These are phyloP conservation scores for Globisporangium middletonii DNA, from an alignment of 352 stramenopile genomes.

Conservation along the genomic window DNA sequence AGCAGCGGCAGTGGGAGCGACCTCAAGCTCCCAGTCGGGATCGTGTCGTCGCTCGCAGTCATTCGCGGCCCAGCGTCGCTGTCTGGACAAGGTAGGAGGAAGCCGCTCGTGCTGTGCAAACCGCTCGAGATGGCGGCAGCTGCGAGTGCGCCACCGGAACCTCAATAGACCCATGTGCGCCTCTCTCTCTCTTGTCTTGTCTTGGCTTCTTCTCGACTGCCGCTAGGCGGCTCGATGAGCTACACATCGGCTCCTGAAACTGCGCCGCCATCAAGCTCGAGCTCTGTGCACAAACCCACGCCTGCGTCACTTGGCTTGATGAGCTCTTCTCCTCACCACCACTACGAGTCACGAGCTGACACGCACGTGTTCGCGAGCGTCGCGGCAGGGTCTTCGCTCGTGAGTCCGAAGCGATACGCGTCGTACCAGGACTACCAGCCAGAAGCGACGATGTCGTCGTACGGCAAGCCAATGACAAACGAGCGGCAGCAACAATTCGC, in stretches of 20 bases:
- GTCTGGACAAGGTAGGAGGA: conserved; percentile 26
- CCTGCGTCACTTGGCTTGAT: conserved; percentile 1
- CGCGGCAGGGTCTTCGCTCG: too few species aligned
- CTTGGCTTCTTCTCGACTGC: not conserved
- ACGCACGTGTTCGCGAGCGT: too few species aligned
- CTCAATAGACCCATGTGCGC: conserved; percentile 2
- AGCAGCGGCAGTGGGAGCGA: not conserved
- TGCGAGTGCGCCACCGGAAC: not conserved
- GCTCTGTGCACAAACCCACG: conserved; percentile 4
- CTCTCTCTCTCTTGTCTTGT: not conserved
- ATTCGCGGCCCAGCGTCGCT: conserved; percentile 24
- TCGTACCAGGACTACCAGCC: conserved; percentile 21
- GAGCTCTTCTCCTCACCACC: not conserved
- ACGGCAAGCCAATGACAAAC: conserved; percentile 24
- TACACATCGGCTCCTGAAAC: not conserved
- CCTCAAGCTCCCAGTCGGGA: conserved; percentile 25
- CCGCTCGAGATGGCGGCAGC: not conserved
- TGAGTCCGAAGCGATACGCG: conserved; percentile 40
- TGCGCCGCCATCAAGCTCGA: not conserved
- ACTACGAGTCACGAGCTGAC: conserved; percentile 2
- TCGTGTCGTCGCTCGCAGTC: conserved; percentile 43
- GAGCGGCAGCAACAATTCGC: conserved; percentile 6
- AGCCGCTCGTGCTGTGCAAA: conserved; percentile 9
- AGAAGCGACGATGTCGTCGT: conserved; percentile 33
- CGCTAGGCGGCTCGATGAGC: not conserved